These are phyloP conservation scores for Phytophthora tubulina DNA, from an alignment of 352 stramenopile species.

Conservation along the genomic window DNA sequence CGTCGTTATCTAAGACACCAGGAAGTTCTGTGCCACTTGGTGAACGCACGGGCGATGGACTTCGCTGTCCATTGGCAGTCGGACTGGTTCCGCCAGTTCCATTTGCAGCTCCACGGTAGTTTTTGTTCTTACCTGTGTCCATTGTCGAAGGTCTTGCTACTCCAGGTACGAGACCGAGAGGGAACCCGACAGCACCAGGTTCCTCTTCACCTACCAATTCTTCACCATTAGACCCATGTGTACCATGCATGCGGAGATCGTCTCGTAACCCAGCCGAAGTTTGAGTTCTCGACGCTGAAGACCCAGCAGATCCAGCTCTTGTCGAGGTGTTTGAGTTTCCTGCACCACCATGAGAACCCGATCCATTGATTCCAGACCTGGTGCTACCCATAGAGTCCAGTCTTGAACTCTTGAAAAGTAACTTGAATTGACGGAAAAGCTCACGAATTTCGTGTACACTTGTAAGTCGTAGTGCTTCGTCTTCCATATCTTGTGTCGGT, in stretches of 20 bases:
- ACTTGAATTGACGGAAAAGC: slow-evolving; percentile 93
- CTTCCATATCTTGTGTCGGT: slow-evolving; percentile 72
- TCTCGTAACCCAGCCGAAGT: slow-evolving; percentile 58
- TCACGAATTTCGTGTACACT: slow-evolving; percentile 93
- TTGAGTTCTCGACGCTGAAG: slow-evolving; percentile 58
- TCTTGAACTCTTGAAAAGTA: slow-evolving; percentile 76
- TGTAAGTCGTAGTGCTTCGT: slow-evolving; percentile 76
- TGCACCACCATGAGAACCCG: slow-evolving; percentile 4
- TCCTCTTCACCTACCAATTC: slow-evolving; percentile 73
- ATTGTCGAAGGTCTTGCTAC: slow-evolving; percentile 73
- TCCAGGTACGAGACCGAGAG: slow-evolving; percentile 60
- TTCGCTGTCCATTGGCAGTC: slow-evolving; percentile 38
- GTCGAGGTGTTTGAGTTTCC: slow-evolving; percentile 37
- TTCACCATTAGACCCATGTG: slow-evolving; percentile 29
- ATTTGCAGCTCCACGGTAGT: slow-evolving; percentile 16
- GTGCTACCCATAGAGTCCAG: slow-evolving; percentile 2
- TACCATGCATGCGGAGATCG: slow-evolving; percentile 48
- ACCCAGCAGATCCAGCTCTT: slow-evolving; percentile 59
- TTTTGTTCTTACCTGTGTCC: slow-evolving; percentile 61
- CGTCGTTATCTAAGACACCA: slow-evolving; percentile 35
- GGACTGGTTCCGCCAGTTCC: slow-evolving; percentile 6
- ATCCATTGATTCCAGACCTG: slow-evolving; percentile 10
- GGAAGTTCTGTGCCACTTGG: slow-evolving; percentile 29
- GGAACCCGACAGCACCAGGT: slow-evolving; percentile 61
- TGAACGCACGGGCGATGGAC: slow-evolving; percentile 47